Evolutionary conservation across 2,329 filamentous ascomycete genomes (phyloP).

Genomic region (Alternaria burnsii): DNA sequence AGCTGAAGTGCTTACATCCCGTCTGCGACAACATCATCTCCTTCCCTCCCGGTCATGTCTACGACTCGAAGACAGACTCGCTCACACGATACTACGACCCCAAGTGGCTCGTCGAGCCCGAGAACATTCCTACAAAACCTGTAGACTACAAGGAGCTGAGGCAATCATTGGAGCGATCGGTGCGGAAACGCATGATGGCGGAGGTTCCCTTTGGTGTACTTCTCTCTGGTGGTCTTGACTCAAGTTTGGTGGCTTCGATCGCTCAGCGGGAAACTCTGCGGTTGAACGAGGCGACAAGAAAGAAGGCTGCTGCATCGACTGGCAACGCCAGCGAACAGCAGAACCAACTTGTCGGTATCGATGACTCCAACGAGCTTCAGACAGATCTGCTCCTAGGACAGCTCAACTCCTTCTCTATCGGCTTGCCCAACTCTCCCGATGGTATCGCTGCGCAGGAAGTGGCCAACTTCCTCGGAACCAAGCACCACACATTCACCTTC

Average conservation of each 20-base stretch:
- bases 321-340: slow-evolving; percentile 31
- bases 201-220: slow-evolving; percentile 98
- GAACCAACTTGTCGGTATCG: slow-evolving; percentile 82
- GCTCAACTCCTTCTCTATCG: slow-evolving; percentile 98
- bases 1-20: slow-evolving; percentile 90
- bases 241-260: slow-evolving; percentile 92
- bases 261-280: slow-evolving; percentile 90
- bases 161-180: slow-evolving; percentile 84
- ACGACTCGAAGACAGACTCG: slow-evolving; percentile 89
- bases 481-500: slow-evolving; percentile 98
- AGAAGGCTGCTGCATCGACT: slow-evolving; percentile 48
- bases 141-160: slow-evolving; percentile 85
- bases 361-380: slow-evolving; percentile 87
- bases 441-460: slow-evolving; percentile 91
- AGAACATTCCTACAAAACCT: slow-evolving; percentile 78
- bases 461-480: slow-evolving; percentile 94
- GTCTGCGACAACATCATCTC: slow-evolving; percentile 95
- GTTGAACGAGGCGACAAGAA: slow-evolving; percentile 70
- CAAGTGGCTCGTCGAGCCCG: slow-evolving; percentile 83
- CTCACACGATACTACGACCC: slow-evolving; percentile 90
- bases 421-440: slow-evolving; percentile 90
- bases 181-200: slow-evolving; percentile 97
- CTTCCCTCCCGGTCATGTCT: slow-evolving; percentile 95
- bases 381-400: slow-evolving; percentile 92
- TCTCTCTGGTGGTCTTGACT: slow-evolving; percentile 93